Percentiles rank a stretch among this genome's conserved stretches.
Conservation (phyloP, 78 protist genomes). For the Guillardia theta region DNA sequence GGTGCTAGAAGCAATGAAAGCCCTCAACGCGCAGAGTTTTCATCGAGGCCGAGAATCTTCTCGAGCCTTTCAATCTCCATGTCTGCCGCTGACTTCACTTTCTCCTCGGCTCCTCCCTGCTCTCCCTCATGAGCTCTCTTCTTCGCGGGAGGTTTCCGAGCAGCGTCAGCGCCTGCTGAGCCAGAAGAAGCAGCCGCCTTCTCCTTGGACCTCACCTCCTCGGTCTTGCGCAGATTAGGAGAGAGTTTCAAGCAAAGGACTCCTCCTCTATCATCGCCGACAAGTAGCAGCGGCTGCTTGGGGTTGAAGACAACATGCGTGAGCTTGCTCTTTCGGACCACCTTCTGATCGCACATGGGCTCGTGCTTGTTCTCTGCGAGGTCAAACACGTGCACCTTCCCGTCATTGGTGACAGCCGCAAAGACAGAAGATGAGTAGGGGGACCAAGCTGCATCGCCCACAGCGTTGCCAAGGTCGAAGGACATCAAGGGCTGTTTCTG, state of each 20-base stretch:
- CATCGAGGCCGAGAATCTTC: not conserved
- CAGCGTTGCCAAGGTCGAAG: conserved; percentile 63
- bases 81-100: not conserved
- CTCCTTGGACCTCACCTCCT: conserved; percentile 25
- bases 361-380: conserved; percentile 65
- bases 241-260: conserved; percentile 64
- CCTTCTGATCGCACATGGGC: conserved; percentile 73
- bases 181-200: not conserved
- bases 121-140: not conserved
- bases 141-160: not conserved
- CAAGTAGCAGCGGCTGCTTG: conserved; percentile 56
- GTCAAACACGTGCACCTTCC: conserved; percentile 64
- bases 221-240: conserved; percentile 63
- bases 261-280: conserved; percentile 81
- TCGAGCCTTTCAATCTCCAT: conserved; percentile 38
- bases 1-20: not conserved
- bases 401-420: conserved; percentile 60
- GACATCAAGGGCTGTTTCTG: conserved; percentile 46
- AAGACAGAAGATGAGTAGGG: conserved; percentile 75
- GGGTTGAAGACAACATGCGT: conserved; percentile 75
- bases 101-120: not conserved
- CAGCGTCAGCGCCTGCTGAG: not conserved
- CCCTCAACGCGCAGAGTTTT: not conserved
- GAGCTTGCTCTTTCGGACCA: conserved; percentile 71
- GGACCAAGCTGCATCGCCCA: conserved; percentile 59